Evolutionary conservation across 2,329 filamentous ascomycete species (phyloP), one percentile per base, ranked within the genome.

Genomic region (Cercospora canescens): DNA sequence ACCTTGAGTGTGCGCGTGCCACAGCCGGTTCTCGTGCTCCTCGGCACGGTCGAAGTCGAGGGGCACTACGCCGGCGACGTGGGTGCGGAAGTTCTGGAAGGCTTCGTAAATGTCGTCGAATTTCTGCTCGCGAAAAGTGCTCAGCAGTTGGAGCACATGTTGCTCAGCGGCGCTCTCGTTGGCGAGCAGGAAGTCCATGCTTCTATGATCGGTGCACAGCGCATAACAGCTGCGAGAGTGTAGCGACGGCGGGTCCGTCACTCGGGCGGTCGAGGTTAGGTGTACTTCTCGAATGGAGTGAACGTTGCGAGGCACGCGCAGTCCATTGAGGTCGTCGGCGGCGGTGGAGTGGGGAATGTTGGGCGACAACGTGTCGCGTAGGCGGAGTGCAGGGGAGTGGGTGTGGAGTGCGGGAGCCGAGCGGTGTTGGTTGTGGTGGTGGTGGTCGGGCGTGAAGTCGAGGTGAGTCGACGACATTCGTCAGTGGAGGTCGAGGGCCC

Each of bases 11-110:
- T n/a, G n/a, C 61, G 88, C 86, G 67, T 88, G 84, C 94, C 94
- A 98, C 55, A 98, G 85, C 67, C 84, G 85, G 65, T 82, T 79
- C 77, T 97, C 93, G 60, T 90, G 85, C 64, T 88, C 85, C 68
- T 88, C 84, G 69, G 83, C 84, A 79, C 86, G 88, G 69, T 87
- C 82, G 74, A 92, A 88, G 78, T 96, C 89, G 76, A 86, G 81
- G 75, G 93, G 91, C 66, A 94, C 88, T 64, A 88, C 86, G 70
- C 86, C 85, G 76, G 94, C 88, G 76, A 90, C 94, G 66, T 87
- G 85, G 58, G 88, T 81, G 71, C 92, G 92, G 77, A 91, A 89
- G 71, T 64, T 50, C 9, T 71, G 65, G 64, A 74, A 76, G n/a
- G 69, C 71, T 48, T 70, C 63, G 30, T 72, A 66, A 24, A 76